Evolutionary conservation across 1,284 basidiomycete genomes (phyloP), one percentile per base, ranked within the genome.

Genomic region (Cryptococcus sp.): DNA sequence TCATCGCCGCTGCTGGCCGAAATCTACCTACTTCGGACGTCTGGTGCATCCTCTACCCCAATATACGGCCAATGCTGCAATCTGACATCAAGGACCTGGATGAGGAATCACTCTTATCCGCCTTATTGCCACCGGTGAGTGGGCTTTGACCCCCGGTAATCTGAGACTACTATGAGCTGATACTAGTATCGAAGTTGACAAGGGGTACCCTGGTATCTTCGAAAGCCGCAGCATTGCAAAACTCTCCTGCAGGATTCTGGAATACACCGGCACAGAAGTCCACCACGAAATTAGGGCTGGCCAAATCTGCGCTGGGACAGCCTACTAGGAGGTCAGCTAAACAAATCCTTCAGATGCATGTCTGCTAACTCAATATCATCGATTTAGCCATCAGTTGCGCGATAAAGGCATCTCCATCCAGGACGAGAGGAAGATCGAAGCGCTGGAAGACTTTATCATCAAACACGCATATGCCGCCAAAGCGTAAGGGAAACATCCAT

Each of bases 31-130:
- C 82, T 1, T 91, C 90, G 46, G 96, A 99, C 70, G 86, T 91
- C 11, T 99, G 96, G 96, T 95, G 93, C 69, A 91, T 97, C 46
- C 77, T 98, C 3, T 99, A 99, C 69, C 94, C 95, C 0, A 89
- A 89, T 0, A 77, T 99, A 41, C 85, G 91, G 41, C 88, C 92
- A 60, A 86, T 94, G 56, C 81, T 99, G 45, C 88, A 88, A 47
- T 90, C 88, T 1, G 96, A 99, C 68, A 81, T 98, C n/a, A 83
- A 82, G 7, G 82, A 84, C 1, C 84, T 98, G 45, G 85, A 89
- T 50, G 90, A 91, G 62, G 82, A 83, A 54, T 86, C 85, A 43
- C 75, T 99, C 27, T 78, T 97, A 23, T 82, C 84, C 41, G 85
- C 87, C 4, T 82, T 94, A 75, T 88, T 90, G 63, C 80, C 86